Base-by-base conservation (phyloP, 1,284 basidiomycete species). In the Neotropicomus parvogracilis region DNA sequence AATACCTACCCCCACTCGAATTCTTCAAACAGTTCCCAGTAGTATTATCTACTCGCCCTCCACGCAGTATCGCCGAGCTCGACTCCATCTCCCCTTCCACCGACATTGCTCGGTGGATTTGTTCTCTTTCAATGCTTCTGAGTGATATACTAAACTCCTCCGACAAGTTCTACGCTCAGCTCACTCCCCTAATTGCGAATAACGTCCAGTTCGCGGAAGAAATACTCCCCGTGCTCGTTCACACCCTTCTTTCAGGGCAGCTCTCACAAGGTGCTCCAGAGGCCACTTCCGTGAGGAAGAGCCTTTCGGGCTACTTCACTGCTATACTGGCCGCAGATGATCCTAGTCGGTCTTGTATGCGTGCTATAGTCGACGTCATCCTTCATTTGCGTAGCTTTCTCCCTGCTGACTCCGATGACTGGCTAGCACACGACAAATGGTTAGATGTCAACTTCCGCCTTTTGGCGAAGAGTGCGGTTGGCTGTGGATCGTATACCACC, bases 401-500 rank as follows among this genome's bases (percentile, higher is more conserved):
- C 31, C 76, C 77, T 3, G 65, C 66, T 13, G 65, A 69, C 34
- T 56, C 69, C 35, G 52, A 60, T 3, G 78, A 85, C 55, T 75
- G 78, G 26, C 70, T 92, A 7, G 77, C 78, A 0, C 80, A 87
- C 57, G 84, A 97, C 63, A 77, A 75, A 52, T 98, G 95, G 95
- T 75, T 97, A 7, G 69, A 78, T n/a, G 62, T 97, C 31, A 83
- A 95, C 54, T 88, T 78, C 56, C 66, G 79, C 3, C 67, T 91
- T 5, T 75, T 99, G 6, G 84, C 87, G 12, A 73, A 75, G 52
- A 87, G 83, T 14, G 88, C 95, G 2, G 80, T 92, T 45, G 67
- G 71, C 34, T 92, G 85, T 52, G 88, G 88, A 1, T 82, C 88
- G 5, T 97, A 89, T 64, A 91, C 92, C 2, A 93, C 93, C 0